These are phyloP conservation scores for Candida chauliodis DNA, from an alignment of 805 yeast genomes.

Conservation along the genomic window DNA sequence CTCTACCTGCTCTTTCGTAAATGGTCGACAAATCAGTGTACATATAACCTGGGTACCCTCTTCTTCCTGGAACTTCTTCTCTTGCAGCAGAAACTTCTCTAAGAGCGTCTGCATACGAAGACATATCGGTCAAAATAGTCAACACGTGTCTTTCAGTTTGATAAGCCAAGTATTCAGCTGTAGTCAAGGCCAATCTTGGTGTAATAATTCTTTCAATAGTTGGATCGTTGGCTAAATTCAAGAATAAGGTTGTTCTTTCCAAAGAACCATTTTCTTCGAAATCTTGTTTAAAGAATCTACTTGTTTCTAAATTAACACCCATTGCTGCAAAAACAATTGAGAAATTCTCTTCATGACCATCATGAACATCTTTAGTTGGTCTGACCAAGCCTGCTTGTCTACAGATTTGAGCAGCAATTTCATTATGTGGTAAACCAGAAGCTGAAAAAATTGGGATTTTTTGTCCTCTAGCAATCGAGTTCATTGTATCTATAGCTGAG, in stretches of 20 bases:
- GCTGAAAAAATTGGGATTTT: constrained; percentile 99
- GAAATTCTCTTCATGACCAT: constrained; percentile 99
- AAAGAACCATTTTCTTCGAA: constrained; percentile 98
- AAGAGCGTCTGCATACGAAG: constrained; percentile 98
- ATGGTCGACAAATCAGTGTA: constrained; percentile 98
- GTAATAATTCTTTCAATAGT: constrained; percentile 99
- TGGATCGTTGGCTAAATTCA: constrained; percentile 98
- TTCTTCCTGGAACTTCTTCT: constrained; percentile 99
- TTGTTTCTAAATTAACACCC: constrained; percentile 99
- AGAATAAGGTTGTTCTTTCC: constrained; percentile 95
- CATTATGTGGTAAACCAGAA: constrained; percentile 98
- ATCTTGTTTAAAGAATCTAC: constrained; percentile 98
- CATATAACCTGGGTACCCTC: constrained; percentile 99
- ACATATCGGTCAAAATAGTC: constrained; percentile 98
- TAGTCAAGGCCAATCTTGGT: constrained; percentile 97
- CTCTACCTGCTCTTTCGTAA: constrained; percentile 99
- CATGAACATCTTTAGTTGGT: constrained; percentile 99
- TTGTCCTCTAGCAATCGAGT: constrained; percentile 99
- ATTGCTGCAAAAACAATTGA: constrained; percentile 98
- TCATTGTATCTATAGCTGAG: constrained; percentile 98
- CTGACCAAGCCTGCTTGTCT: constrained; percentile 99
- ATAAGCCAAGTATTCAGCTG: constrained; percentile 97
- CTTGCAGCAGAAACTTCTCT: constrained; percentile 99
- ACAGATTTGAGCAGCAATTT: constrained; percentile 99
- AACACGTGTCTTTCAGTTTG: constrained; percentile 99